Evolutionary conservation across 2,329 filamentous ascomycete genomes (phyloP).

Genomic region (Fusarium chaquense): DNA sequence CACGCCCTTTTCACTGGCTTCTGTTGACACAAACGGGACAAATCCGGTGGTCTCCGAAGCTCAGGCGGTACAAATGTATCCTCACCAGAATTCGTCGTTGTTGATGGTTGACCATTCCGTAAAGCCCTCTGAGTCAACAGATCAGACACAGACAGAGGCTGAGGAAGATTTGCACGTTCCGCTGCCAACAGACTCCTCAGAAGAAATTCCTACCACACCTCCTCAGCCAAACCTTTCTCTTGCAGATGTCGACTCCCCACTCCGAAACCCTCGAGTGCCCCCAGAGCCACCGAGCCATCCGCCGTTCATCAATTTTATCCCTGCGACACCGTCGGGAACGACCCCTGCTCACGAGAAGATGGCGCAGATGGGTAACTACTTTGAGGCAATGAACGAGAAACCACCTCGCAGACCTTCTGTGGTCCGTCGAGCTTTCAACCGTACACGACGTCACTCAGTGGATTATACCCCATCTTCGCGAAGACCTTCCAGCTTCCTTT

Average conservation of each 20-base stretch:
- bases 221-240: conserved; percentile 62
- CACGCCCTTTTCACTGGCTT: conserved; percentile 72
- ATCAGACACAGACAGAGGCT: conserved; percentile 48
- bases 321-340: conserved; percentile 70
- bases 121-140: conserved; percentile 62
- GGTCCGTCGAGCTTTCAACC: conserved; percentile 66
- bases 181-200: conserved; percentile 55
- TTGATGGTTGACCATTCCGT: conserved; percentile 69
- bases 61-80: conserved; percentile 70
- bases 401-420: conserved; percentile 63
- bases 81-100: conserved; percentile 74
- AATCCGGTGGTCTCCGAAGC: conserved; percentile 73
- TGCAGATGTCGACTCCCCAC: conserved; percentile 70
- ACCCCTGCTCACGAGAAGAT: conserved; percentile 67
- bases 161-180: conserved; percentile 38
- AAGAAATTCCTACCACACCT: conserved; percentile 62
- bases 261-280: conserved; percentile 71
- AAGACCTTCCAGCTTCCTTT: conserved; percentile 59
- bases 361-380: conserved; percentile 66
- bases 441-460: conserved; percentile 59
- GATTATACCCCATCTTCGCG: conserved; percentile 57
- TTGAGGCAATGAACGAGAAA: conserved; percentile 61
- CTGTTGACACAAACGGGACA: conserved; percentile 72
- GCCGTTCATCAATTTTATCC: conserved; percentile 68
- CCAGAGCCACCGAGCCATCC: conserved; percentile 62